These are phyloP conservation scores for Myxozyma neotropica DNA, from an alignment of 805 yeast species.

Conservation along the genomic window DNA sequence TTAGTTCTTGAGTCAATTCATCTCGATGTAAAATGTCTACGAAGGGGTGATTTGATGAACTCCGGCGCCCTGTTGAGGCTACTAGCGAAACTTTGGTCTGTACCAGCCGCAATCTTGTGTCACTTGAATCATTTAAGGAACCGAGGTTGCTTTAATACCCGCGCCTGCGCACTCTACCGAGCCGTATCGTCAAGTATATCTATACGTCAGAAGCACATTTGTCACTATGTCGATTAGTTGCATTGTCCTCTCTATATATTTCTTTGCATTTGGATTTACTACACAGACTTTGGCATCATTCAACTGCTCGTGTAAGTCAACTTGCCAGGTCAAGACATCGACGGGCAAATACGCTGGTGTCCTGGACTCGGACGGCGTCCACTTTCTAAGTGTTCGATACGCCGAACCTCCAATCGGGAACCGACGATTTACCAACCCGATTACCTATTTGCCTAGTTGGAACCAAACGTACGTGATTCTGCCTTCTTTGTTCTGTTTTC, in stretches of 20 bases:
- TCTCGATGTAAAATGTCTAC: no score
- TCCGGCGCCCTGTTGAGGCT: no score
- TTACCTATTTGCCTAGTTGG: conserved; percentile 5
- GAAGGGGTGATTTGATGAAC: no score
- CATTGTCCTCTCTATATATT: not conserved
- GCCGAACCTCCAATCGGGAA: conserved; percentile 29
- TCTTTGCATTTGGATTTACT: conserved; percentile 5
- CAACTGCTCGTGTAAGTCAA: conserved; percentile 15
- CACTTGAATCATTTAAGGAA: no score
- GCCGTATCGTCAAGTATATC: no score
- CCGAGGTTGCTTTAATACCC: not conserved
- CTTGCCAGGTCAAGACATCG: conserved; percentile 25
- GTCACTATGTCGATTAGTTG: conserved; percentile 5
- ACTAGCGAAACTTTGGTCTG: no score
- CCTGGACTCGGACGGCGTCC: conserved; percentile 15
- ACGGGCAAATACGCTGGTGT: conserved; percentile 28
- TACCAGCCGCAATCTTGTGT: no score
- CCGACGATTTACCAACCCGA: conserved; percentile 29
- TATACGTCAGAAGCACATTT: not conserved
- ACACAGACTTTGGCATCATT: conserved; percentile 7
- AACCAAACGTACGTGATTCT: conserved; percentile 9
- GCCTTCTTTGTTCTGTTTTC: not conserved
- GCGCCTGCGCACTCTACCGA: no score
- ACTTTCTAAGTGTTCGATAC: conserved; percentile 30
- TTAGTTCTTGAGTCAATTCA: no score